Evolutionary conservation across 2,329 filamentous ascomycete genomes (phyloP).

Genomic region (Microcera coccophila): DNA sequence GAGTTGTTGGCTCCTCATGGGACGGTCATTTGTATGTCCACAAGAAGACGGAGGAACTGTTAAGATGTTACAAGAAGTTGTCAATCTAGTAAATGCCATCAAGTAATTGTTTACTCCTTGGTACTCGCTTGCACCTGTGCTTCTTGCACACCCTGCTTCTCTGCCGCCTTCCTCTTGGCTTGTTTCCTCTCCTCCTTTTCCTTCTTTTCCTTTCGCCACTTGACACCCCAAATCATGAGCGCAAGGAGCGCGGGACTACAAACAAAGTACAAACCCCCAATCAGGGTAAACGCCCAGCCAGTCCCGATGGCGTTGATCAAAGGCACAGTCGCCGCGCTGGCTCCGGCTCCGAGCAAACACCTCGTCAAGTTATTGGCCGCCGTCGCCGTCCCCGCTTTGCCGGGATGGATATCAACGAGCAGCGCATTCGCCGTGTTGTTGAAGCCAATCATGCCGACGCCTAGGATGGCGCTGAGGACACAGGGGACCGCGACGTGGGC

Average conservation of each 20-base stretch:
- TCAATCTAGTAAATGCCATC: no score
- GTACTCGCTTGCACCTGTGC: neutral
- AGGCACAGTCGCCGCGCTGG: conserved; percentile 48
- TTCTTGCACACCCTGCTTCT: neutral
- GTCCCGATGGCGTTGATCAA: conserved; percentile 49
- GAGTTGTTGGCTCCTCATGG: no score
- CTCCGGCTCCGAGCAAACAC: conserved; percentile 52
- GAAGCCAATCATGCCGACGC: conserved; percentile 49
- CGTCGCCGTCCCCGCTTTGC: conserved; percentile 49
- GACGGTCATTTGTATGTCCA: no score
- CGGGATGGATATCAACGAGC: conserved; percentile 54
- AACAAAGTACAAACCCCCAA: conserved; percentile 41
- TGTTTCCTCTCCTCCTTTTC: conserved; percentile 24
- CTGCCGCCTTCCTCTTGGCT: neutral
- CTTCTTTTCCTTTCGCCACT: conserved; percentile 39
- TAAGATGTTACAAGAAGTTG: no score
- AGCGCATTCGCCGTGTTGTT: conserved; percentile 52
- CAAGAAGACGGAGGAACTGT: no score
- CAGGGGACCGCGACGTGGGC: conserved; percentile 44
- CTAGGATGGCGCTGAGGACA: conserved; percentile 45
- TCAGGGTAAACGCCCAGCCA: conserved; percentile 50
- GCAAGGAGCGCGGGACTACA: conserved; percentile 39
- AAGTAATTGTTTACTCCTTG: no score
- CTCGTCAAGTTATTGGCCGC: conserved; percentile 55
- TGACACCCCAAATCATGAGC: conserved; percentile 40